Base-by-base conservation (phyloP, 345 rosid genomes). In the Bretschneidera sinensis region DNA sequence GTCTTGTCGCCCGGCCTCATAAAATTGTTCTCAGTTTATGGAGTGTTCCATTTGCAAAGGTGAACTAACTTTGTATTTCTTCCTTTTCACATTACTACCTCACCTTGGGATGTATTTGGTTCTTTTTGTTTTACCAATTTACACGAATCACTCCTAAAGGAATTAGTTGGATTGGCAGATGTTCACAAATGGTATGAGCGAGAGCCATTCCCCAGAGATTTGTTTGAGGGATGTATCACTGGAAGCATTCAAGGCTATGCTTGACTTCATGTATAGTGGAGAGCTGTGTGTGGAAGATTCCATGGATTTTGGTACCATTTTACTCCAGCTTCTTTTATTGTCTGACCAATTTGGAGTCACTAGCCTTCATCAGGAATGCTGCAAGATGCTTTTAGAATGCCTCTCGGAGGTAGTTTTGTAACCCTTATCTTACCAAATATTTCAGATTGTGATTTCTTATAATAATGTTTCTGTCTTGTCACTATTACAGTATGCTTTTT, bases 101-200 rank as follows among this genome's bases (percentile, higher is more conserved):
- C 2, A 39, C 62, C 31, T 24, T n/a, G 21, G 43, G 35, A 21
- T 50, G 25, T 48, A 1, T 0, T 16, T 65, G 59, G 23, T 70
- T 54, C 65, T 61, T 22, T 45, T 25, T 45, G 55, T 48, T 48
- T 31, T 16, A 47, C 25, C 31, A 48, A 24, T 57, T 55, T 19
- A 28, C 49, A 7, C 28, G 50, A 57, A 61, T 28, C 48, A 22
- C 48, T 25, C n/a, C 60, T 62, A 24, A 76, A 22, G 51, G 47
- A 24, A 70, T 50, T 52, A 23, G 15, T 54, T 57, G 16, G 39
- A 45, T 39, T 67, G 68, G 55, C 86, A 94, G 99, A 94, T 94
- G 99, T 88, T 94, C 74, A 94, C 99, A 48, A 94, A 94, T 71
- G 97, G 99, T 67, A 94, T 94, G 99, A 74, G 84, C 24, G 99